Evolutionary conservation across 2,329 filamentous ascomycete genomes (phyloP).

Genomic region (Calonectria hongkongensis): DNA sequence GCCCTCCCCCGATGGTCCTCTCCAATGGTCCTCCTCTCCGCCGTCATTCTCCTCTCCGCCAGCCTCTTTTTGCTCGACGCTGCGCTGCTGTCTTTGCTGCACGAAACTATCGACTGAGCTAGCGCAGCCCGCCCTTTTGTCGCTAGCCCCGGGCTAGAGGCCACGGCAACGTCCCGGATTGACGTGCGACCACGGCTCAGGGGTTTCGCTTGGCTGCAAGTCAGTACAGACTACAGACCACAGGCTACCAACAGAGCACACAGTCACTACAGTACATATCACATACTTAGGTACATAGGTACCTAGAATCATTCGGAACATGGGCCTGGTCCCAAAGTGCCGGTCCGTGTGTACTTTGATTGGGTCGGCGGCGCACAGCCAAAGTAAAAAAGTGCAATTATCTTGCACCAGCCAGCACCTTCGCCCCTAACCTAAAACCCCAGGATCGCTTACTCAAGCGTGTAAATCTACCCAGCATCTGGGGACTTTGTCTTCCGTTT

Average conservation of each 20-base stretch:
- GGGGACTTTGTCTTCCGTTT: background rate
- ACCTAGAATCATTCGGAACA: constrained; percentile 13
- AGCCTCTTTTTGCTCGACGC: constrained; percentile 9
- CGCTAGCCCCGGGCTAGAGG: constrained; percentile 29
- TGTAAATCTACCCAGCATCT: constrained; percentile 4
- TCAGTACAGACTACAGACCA: background rate
- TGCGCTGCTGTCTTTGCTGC: background rate
- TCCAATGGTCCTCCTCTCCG: background rate
- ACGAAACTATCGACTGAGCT: constrained; percentile 29
- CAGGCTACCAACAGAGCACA: no score
- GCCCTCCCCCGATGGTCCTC: no score
- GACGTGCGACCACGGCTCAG: constrained; percentile 24
- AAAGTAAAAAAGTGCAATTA: constrained; percentile 10
- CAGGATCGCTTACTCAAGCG: background rate
- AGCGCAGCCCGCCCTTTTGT: constrained; percentile 25
- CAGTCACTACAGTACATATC: no score
- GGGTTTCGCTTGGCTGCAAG: constrained; percentile 20
- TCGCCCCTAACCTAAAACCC: background rate
- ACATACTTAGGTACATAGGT: no score
- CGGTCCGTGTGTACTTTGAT: constrained; percentile 6
- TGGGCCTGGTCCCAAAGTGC: constrained; percentile 9
- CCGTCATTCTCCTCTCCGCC: constrained; percentile 16
- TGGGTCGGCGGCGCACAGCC: background rate
- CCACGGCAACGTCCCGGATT: constrained; percentile 29
- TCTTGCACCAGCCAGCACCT: background rate